Conservation (phyloP, 371 early-diverging fungal genomes). For the Apophysomyces elegans region DNA sequence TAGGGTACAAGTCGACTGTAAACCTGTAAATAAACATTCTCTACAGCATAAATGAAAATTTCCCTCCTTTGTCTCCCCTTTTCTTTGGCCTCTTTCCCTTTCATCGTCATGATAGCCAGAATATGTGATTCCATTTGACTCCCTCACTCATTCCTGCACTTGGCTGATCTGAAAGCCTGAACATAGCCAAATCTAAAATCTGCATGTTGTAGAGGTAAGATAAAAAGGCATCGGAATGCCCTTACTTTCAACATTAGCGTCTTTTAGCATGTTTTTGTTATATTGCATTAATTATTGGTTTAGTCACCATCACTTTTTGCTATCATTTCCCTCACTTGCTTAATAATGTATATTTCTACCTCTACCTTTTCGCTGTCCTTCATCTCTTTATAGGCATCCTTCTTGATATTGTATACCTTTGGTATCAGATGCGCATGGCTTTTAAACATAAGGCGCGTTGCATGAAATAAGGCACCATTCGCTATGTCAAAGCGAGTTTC, state of each 20-base stretch:
- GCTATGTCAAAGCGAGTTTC: slow-evolving; percentile 39
- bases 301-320: slow-evolving; percentile 13
- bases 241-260: no score
- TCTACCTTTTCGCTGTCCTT: slow-evolving; percentile 16
- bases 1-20: no score
- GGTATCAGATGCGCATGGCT: slow-evolving; percentile 36
- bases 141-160: neutral
- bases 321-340: slow-evolving; percentile 1
- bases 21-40: neutral
- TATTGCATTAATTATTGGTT: slow-evolving; percentile 5
- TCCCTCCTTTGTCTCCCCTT: neutral
- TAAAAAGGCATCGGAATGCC: neutral
- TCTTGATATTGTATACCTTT: slow-evolving; percentile 38
- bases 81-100: neutral
- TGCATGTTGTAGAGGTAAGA: neutral
- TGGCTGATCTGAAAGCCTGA: neutral
- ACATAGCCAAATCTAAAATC: slow-evolving; percentile 1
- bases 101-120: neutral
- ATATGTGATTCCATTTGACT: neutral
- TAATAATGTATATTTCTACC: slow-evolving; percentile 9
- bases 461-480: slow-evolving; percentile 46
- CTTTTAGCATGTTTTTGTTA: neutral
- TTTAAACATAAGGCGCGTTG: slow-evolving; percentile 35
- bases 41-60: neutral
- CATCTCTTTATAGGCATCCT: slow-evolving; percentile 38